phyloP scores from a whole-genome alignment of 257 asterid genomes.

The Gentiana macrophylla region DNA sequence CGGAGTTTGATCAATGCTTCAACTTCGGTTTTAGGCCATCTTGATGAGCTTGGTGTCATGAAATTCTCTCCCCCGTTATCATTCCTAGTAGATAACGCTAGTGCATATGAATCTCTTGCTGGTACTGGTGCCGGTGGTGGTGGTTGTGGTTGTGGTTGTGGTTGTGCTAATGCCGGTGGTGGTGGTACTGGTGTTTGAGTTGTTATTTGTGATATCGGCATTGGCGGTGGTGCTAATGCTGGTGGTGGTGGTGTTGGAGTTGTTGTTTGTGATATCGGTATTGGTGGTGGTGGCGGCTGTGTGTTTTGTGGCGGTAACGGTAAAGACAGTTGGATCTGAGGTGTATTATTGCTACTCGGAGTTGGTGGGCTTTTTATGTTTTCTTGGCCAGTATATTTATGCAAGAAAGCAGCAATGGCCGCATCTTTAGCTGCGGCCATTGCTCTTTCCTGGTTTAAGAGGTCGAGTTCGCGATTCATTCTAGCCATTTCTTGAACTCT shows the following conservation, averaged over 20 bases:
- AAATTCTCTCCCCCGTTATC: slow-evolving; percentile 29
- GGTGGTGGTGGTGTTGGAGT: slow-evolving; percentile 11
- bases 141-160: slow-evolving; percentile 3
- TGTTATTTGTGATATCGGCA: slow-evolving; percentile 6
- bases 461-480: slow-evolving; percentile 66
- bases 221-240: background rate
- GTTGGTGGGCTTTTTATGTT: slow-evolving; percentile 21
- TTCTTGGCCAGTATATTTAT: slow-evolving; percentile 45
- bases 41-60: slow-evolving; percentile 36
- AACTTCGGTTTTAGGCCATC: slow-evolving; percentile 95
- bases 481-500: slow-evolving; percentile 64
- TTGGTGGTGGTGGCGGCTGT: slow-evolving; percentile 6
- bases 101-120: slow-evolving; percentile 9
- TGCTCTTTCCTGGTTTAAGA: slow-evolving; percentile 69
- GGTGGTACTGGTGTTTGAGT: slow-evolving; percentile 4
- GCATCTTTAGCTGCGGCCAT: slow-evolving; percentile 66
- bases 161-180: background rate
- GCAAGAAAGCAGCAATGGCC: slow-evolving; percentile 64
- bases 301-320: slow-evolving; percentile 16
- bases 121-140: slow-evolving; percentile 6
- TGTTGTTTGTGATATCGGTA: slow-evolving; percentile 3
- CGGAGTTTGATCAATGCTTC: slow-evolving; percentile 66
- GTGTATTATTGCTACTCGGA: slow-evolving; percentile 12
- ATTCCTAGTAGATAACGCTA: slow-evolving; percentile 11
- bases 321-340: slow-evolving; percentile 12